Evolutionary conservation across 2,329 filamentous ascomycete genomes (phyloP).

Genomic region (Pseudogymnoascus sp.): DNA sequence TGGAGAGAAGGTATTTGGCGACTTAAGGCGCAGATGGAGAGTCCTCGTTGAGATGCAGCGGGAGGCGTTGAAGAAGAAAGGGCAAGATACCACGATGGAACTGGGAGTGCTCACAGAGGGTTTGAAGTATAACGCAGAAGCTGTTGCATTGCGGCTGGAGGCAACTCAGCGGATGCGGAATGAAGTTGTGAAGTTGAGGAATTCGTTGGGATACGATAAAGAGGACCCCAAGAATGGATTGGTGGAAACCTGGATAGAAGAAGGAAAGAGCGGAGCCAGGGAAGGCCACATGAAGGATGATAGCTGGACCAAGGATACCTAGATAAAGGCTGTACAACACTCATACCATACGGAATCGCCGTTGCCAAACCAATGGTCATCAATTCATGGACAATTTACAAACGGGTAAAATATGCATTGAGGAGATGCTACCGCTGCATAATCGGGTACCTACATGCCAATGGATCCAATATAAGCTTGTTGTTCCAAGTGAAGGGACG

Average conservation of each 20-base stretch:
- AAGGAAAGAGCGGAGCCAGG: conserved; percentile 42
- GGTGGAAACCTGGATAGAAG: conserved; percentile 69
- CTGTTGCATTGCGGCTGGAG: conserved; percentile 66
- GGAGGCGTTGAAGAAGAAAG: conserved; percentile 30
- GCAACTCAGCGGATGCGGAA: conserved; percentile 70
- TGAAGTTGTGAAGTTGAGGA: conserved; percentile 71
- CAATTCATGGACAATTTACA: neutral
- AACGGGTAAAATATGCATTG: neutral
- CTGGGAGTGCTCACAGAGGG: conserved; percentile 56
- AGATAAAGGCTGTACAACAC: neutral
- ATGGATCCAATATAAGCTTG: neutral
- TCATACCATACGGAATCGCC: neutral
- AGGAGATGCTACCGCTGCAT: neutral
- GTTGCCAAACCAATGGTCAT: neutral
- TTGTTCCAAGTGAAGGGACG: neutral
- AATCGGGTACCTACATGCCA: neutral
- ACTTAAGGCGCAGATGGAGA: conserved; percentile 67
- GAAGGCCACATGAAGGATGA: conserved; percentile 50
- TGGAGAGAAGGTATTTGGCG: conserved; percentile 66
- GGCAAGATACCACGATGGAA: conserved; percentile 26
- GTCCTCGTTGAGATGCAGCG: conserved; percentile 49
- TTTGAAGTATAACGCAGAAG: conserved; percentile 64
- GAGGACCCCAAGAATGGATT: conserved; percentile 69
- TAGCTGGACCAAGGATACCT: conserved; percentile 47
- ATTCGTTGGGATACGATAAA: conserved; percentile 60